phyloP scores from a whole-genome alignment of 768 basidiomycete species.

The Podaxis sp. region DNA sequence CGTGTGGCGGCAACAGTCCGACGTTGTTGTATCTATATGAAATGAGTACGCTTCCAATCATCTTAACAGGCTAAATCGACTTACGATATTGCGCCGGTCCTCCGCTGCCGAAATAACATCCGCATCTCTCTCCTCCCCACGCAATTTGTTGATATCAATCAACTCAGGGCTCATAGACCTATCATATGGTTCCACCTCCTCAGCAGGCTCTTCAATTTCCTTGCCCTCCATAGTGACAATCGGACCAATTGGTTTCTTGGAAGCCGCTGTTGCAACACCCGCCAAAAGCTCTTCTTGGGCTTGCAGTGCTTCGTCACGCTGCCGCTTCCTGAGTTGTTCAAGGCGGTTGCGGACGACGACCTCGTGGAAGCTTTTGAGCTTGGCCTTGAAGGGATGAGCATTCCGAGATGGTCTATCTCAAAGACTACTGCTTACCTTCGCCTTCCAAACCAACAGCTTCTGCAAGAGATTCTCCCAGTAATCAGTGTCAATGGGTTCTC shows the following conservation, averaged over 20 bases:
- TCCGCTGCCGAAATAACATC: slow-evolving; percentile 72
- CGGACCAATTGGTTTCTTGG: slow-evolving; percentile 33
- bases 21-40: slow-evolving; percentile 70
- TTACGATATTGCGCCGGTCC: slow-evolving; percentile 63
- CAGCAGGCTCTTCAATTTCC: slow-evolving; percentile 40
- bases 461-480: slow-evolving; percentile 96
- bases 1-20: slow-evolving; percentile 80
- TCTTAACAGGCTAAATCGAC: slow-evolving; percentile 25
- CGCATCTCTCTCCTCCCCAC: slow-evolving; percentile 77
- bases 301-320: slow-evolving; percentile 93
- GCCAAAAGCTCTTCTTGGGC: slow-evolving; percentile 90
- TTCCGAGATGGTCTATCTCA: slow-evolving; percentile 3
- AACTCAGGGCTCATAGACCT: slow-evolving; percentile 84
- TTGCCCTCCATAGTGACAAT: slow-evolving; percentile 29
- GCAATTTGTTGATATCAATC: slow-evolving; percentile 68
- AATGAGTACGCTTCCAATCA: slow-evolving; percentile 9
- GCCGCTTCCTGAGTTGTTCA: slow-evolving; percentile 92
- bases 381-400: slow-evolving; percentile 55
- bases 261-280: slow-evolving; percentile 66
- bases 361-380: slow-evolving; percentile 90
- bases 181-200: slow-evolving; percentile 78
- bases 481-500: slow-evolving; percentile 94
- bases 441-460: slow-evolving; percentile 94
- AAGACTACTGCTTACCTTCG: slow-evolving; percentile 65
- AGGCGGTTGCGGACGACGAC: slow-evolving; percentile 95